Evolutionary conservation across 306 rosid species (phyloP).

Genomic region (Acacia crassicarpa): DNA sequence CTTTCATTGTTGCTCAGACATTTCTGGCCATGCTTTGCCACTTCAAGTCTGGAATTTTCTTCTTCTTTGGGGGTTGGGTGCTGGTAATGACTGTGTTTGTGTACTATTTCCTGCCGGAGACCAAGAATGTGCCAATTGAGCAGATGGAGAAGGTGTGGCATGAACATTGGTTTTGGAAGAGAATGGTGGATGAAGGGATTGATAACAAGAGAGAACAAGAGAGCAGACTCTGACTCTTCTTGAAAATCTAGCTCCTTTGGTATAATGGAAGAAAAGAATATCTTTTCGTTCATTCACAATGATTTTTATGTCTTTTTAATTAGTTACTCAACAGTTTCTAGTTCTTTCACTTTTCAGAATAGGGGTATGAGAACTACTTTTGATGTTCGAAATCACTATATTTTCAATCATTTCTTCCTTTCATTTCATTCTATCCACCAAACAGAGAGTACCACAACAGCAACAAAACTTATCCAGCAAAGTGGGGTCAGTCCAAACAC

Average conservation of each 20-base stretch:
- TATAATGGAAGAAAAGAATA: background rate
- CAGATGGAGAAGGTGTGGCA: constrained; percentile 3
- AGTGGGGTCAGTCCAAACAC: background rate
- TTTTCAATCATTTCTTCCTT: background rate
- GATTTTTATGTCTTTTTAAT: background rate
- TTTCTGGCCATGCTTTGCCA: background rate
- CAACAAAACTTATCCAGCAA: background rate
- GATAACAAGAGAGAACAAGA: background rate
- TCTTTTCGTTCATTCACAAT: background rate
- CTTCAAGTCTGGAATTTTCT: background rate
- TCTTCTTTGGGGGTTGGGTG: constrained; percentile 4
- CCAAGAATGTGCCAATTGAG: background rate
- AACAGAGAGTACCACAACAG: background rate
- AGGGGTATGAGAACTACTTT: background rate
- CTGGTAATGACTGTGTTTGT: background rate
- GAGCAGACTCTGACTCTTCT: background rate
- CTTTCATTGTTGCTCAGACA: constrained; percentile 2
- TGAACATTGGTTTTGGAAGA: background rate
- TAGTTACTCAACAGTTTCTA: background rate
- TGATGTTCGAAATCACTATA: background rate
- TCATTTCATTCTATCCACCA: background rate
- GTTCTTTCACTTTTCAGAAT: background rate
- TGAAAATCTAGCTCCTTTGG: background rate
- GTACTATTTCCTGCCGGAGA: background rate
- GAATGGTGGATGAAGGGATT: background rate